Base-by-base conservation (phyloP, 2,329 filamentous ascomycete genomes). In the Paecilomyces niveus region DNA sequence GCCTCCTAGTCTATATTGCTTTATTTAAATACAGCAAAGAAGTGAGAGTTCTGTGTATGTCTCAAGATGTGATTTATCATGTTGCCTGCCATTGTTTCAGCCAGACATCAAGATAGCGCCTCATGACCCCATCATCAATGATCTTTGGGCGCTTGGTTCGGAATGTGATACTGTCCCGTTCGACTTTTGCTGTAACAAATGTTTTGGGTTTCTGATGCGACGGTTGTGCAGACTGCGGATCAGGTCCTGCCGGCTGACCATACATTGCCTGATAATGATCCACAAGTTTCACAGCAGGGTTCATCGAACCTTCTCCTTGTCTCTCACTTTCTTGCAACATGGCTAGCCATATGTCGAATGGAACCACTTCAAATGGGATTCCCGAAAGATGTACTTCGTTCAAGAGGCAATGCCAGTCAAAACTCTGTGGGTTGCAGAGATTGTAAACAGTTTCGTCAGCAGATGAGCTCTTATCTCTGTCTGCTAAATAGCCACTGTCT, bases 401-500 rank as follows among this genome's bases (percentile, higher is more conserved):
- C 3, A 78, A 65, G 53, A 76, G 64, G 0, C 61, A 57, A 0
- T 65, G 63, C 74, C 74, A 77, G 5, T 67, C 65, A 58, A 78
- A 77, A 5, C 57, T 53, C 1, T 60, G 59, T 6, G 70, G 59
- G 54, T 73, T 72, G 33, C 61, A 64, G 32, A 73, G 35, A 54
- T 72, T 72, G 57, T 71, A 73, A 13, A 72, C 57, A 0, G 66
- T 65, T 21, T 67, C 65, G 56, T 70, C 67, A 1, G 54, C 39
- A 35, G 51, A 32, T 13, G 50, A 18, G 7, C 18, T 6, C 4
- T 45, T 45, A n/a, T 4, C 33, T 2, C 15, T 13, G 7, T 45
- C 35, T n/a, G 35, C n/a, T 8, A n/a, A 45, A 45, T 45, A 45
- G 15, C 35, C 35, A 45, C 35, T 45, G 6, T 45, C 35, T 7